Evolutionary conservation across 148 eudicot species (phyloP).

Genomic region (Rhododendron ferrugineum): DNA sequence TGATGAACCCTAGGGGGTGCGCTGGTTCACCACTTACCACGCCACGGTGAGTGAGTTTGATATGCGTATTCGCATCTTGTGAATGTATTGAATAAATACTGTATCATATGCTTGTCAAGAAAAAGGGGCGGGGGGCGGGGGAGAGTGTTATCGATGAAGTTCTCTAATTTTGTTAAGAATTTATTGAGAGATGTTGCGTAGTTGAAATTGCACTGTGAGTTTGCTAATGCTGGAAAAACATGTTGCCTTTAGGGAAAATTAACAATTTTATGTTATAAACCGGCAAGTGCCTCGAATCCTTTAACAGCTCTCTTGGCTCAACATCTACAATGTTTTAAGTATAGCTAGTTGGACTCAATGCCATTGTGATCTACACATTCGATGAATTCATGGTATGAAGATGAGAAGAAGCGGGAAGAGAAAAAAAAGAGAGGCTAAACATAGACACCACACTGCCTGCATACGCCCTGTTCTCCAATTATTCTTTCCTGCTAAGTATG

Average conservation of each 20-base stretch:
- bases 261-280: neutral
- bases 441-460: neutral
- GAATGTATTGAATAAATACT: neutral
- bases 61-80: neutral
- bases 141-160: neutral
- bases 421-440: neutral
- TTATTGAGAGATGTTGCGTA: neutral
- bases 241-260: neutral
- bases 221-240: neutral
- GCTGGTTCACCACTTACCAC: conserved; percentile 89
- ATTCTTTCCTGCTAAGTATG: neutral
- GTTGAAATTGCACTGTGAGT: neutral
- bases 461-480: neutral
- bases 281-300: neutral
- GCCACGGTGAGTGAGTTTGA: conserved; percentile 41
- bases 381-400: neutral
- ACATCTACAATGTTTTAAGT: neutral
- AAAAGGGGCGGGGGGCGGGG: too few relatives aligned
- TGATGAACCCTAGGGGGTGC: conserved; percentile 93
- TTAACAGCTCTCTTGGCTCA: neutral
- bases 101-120: neutral
- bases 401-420: neutral
- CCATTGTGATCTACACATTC: neutral
- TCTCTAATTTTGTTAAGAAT: neutral
- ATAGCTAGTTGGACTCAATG: neutral